Conservation (phyloP, 805 yeast genomes). For the Metschnikowia noctiluminum region DNA sequence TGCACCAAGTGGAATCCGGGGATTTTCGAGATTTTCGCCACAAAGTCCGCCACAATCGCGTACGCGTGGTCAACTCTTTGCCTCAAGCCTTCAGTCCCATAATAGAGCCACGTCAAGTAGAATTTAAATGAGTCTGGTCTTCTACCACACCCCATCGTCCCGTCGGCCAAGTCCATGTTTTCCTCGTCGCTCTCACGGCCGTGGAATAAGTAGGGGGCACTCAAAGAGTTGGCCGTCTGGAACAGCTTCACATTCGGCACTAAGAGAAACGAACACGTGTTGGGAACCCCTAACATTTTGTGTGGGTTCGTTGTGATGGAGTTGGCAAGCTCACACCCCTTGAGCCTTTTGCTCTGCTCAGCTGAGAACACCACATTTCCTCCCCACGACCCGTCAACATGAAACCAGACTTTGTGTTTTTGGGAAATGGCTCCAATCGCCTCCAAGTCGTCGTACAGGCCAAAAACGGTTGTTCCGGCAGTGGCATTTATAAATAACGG, state of each 20-base stretch:
- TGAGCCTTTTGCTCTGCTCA: slow-evolving; percentile 42
- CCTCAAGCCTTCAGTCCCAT: slow-evolving; percentile 65
- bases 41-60: slow-evolving; percentile 60
- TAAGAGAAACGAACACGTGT: slow-evolving; percentile 68
- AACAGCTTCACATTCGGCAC: slow-evolving; percentile 65
- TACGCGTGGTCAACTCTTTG: slow-evolving; percentile 71
- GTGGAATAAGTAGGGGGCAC: slow-evolving; percentile 82
- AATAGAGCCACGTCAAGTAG: slow-evolving; percentile 78
- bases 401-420: slow-evolving; percentile 65
- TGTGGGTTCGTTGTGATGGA: slow-evolving; percentile 83
- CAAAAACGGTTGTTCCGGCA: slow-evolving; percentile 87
- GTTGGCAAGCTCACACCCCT: slow-evolving; percentile 65
- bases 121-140: slow-evolving; percentile 78
- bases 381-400: slow-evolving; percentile 90
- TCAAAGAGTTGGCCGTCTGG: slow-evolving; percentile 68
- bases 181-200: slow-evolving; percentile 47
- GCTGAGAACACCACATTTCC: slow-evolving; percentile 73
- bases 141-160: slow-evolving; percentile 91
- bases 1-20: slow-evolving; percentile 54
- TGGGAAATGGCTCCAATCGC: slow-evolving; percentile 54
- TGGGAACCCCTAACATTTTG: slow-evolving; percentile 86
- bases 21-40: slow-evolving; percentile 33
- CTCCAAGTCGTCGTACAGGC: slow-evolving; percentile 70
- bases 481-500: slow-evolving; percentile 80
- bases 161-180: slow-evolving; percentile 77